These are phyloP conservation scores for Colletotrichum sidae DNA, from an alignment of 2,329 filamentous ascomycete species.

Conservation along the genomic window DNA sequence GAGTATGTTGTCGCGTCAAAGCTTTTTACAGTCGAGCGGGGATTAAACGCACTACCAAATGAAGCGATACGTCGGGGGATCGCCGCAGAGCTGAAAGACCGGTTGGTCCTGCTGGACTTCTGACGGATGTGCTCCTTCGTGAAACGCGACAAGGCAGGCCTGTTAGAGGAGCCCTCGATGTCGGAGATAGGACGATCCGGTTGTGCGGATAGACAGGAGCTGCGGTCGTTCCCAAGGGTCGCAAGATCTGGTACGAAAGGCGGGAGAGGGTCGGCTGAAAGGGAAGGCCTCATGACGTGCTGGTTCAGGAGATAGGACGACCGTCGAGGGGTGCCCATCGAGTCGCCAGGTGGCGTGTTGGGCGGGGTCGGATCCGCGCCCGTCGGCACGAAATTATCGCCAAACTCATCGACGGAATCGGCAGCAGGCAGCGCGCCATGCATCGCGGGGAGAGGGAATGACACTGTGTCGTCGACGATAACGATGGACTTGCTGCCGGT, in stretches of 20 bases:
- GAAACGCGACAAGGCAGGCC: slow-evolving; percentile 13
- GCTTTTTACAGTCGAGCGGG: slow-evolving; percentile 65
- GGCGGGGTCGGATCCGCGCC: slow-evolving; percentile 70
- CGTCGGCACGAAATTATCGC: slow-evolving; percentile 61
- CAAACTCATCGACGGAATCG: slow-evolving; percentile 64
- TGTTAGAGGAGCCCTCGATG: slow-evolving; percentile 40
- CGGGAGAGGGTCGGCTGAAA: slow-evolving; percentile 55
- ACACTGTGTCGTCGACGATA: slow-evolving; percentile 79
- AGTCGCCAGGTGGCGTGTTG: slow-evolving; percentile 66
- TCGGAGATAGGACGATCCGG: slow-evolving; percentile 47
- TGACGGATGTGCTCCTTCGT: slow-evolving; percentile 54
- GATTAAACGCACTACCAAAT: slow-evolving; percentile 66
- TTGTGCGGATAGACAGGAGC: slow-evolving; percentile 47
- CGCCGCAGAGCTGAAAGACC: slow-evolving; percentile 60
- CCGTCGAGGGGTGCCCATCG: slow-evolving; percentile 59
- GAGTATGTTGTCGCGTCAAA: slow-evolving; percentile 71
- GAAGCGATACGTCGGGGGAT: slow-evolving; percentile 69
- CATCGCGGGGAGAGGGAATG: slow-evolving; percentile 63
- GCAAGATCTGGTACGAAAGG: slow-evolving; percentile 61
- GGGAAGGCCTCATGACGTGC: slow-evolving; percentile 51
- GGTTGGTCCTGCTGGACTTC: slow-evolving; percentile 60
- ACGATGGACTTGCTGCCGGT: slow-evolving; percentile 90
- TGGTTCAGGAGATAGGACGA: slow-evolving; percentile 68
- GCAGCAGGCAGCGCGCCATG: slow-evolving; percentile 59
- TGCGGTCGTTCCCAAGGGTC: slow-evolving; percentile 47